Base-by-base conservation (phyloP, 768 basidiomycete genomes). In the Macrolepiota dolichaula region DNA sequence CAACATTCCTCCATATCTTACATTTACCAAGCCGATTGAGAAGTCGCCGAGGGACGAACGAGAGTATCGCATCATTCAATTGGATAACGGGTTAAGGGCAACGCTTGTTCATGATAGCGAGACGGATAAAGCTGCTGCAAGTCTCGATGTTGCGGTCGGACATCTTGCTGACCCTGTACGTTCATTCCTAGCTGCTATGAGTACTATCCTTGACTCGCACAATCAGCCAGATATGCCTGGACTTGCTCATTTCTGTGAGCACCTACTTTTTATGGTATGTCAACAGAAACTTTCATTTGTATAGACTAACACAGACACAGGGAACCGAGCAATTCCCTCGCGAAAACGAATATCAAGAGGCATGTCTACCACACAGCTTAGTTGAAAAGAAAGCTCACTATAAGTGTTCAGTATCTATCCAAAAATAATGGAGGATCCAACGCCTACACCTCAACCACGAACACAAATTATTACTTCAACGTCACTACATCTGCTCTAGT, bases 321-420 rank as follows among this genome's bases (percentile, higher is more conserved):
- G 91, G 92, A 19, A 93, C 90, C 10, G 84, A 86, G 65, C 85
- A 86, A 71, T 96, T 88, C 73, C 94, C 94, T 2, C 81, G 83
- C 59, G 97, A 99, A 73, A 98, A 97, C 69, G 97, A 96, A 64
- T 99, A 98, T 72, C 88, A 87, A 37, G 89, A 95, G 77, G 92
- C 89, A 62, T 32, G 76, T 66, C 9, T 10, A 32, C 2, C 15
- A n/a, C 22, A 38, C 7, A 7, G 46, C 35, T 32, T 19, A 17
- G 29, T 49, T 19, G 12, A 24, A 11, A 47, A 24, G 15, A 22
- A 25, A 3, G 9, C 35, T 56, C n/a, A 60, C 27, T 5, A 49
- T 40, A 25, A n/a, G 9, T 7, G 9, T 47, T 4, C 32, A 92
- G 88, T 92, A 83, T 69, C 79, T 92, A 19, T 78, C 89, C 61